These are phyloP conservation scores for Setaria italica DNA, from an alignment of 202 grass and related monocot genomes.

Conservation along the genomic window DNA sequence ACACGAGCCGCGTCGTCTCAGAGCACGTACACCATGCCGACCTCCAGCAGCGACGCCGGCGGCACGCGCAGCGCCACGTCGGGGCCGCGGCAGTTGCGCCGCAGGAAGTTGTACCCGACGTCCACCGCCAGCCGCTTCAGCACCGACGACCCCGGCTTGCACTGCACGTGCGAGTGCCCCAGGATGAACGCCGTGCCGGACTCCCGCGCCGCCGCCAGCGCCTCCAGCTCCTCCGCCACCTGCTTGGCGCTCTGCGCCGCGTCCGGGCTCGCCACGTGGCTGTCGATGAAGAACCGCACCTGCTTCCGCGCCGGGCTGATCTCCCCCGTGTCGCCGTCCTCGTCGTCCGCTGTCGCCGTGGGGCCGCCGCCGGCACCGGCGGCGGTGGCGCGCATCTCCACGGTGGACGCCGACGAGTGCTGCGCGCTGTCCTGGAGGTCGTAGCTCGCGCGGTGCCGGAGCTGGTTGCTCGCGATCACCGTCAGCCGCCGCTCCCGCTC, in stretches of 20 bases:
- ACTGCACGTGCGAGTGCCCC: conserved; percentile 89
- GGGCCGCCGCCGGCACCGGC: neutral
- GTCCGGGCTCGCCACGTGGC: conserved; percentile 56
- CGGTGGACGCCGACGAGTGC: conserved; percentile 50
- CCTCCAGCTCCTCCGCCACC: conserved; percentile 77
- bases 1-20: conserved; percentile 2
- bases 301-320: conserved; percentile 54
- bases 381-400: conserved; percentile 35
- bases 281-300: conserved; percentile 76
- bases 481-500: conserved; percentile 53
- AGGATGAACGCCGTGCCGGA: conserved; percentile 88
- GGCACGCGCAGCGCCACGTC: conserved; percentile 86
- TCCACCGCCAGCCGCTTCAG: conserved; percentile 78
- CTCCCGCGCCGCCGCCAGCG: conserved; percentile 67
- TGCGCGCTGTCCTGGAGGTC: conserved; percentile 51
- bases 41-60: conserved; percentile 87
- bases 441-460: conserved; percentile 34
- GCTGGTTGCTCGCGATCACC: conserved; percentile 62
- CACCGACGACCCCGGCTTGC: conserved; percentile 83
- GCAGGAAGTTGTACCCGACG: conserved; percentile 87
- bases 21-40: conserved; percentile 97
- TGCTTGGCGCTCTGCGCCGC: conserved; percentile 41
- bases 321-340: conserved; percentile 4
- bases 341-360: neutral
- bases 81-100: conserved; percentile 79